Conservation (phyloP, 495 filamentous ascomycete species). For the Peziza echinospora region DNA sequence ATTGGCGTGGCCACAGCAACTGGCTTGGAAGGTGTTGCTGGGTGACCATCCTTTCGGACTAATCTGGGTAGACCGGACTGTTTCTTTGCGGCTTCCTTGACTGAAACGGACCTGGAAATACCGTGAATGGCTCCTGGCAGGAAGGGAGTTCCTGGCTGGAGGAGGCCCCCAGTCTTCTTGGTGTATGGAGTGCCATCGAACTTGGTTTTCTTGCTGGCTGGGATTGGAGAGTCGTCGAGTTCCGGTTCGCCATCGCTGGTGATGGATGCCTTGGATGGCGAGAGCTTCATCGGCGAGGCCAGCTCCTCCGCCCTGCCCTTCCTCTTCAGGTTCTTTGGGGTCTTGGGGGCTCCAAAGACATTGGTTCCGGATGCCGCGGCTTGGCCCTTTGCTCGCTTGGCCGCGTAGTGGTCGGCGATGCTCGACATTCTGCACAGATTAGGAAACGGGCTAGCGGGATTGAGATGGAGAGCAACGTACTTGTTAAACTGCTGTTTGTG, state of each 20-base stretch:
- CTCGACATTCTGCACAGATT: constrained; percentile 12
- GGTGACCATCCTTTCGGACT: not conserved
- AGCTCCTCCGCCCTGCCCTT: constrained; percentile 14
- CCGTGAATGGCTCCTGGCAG: constrained; percentile 10
- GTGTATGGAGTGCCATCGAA: constrained; percentile 2
- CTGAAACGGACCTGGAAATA: not conserved
- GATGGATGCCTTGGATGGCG: constrained; percentile 11
- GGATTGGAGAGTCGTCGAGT: constrained; percentile 7
- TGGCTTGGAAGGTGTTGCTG: not conserved
- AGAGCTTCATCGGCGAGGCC: constrained; percentile 9
- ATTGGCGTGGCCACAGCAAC: constrained; percentile 2
- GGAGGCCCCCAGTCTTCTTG: constrained; percentile 2
- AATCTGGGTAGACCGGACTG: not conserved
- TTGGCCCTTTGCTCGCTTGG: constrained; percentile 3
- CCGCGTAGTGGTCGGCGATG: constrained; percentile 16
- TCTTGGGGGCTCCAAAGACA: not conserved
- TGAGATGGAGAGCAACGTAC: too few relatives aligned
- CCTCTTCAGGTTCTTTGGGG: constrained; percentile 5
- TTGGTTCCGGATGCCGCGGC: not conserved
- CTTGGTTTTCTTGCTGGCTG: constrained; percentile 4
- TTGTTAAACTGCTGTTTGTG: constrained; percentile 14
- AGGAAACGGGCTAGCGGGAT: too few relatives aligned
- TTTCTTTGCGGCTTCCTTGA: constrained; percentile 2
- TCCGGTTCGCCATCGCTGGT: constrained; percentile 8
- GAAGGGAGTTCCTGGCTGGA: constrained; percentile 10